Base-by-base conservation (phyloP, 768 basidiomycete genomes). In the Agrocybe praecox region DNA sequence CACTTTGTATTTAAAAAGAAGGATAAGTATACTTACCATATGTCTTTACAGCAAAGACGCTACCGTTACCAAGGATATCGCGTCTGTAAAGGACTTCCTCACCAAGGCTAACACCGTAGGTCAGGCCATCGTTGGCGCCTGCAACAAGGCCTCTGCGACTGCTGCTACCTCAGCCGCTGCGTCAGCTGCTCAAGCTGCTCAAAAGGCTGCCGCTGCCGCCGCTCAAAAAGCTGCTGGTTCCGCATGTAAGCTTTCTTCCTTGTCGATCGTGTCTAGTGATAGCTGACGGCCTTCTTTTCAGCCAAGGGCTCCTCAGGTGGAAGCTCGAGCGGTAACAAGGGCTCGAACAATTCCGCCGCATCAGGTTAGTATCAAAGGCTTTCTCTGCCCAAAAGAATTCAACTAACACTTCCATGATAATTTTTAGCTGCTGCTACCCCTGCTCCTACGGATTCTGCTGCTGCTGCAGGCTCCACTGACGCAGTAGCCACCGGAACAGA, bases 61-160 rank as follows among this genome's bases (percentile, higher is more conserved):
- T 18, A 62, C 59, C 32, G 49, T 62, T 12, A 60, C 62, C 22
- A 60, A 61, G 49, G 60, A 63, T 46, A 54, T 65, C 43, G 57
- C 59, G 12, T 59, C 58, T 26, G 60, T 63, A 8, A 65, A 60
- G 56, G 53, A 46, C 34, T 65, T 65, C 64, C 62, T 65, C 2
- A 60, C 53, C 46, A 62, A 65, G 33, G 64, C 64, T 14, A 55
- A 62, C n/a, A 63, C 60, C 15, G 60, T 63, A 2, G 64, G 64
- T n/a, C 48, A 65, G 52, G 65, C 61, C 26, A 62, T 64, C 21
- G 65, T 64, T 24, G 62, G 62, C 44, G 65, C 65, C 6, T 64
- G 62, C 48, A 61, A 63, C 44, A 55, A 60, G 55, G 62, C 65
- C 6, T 51, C 59, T 32, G 36, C 56, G 12, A 32, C 32, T 19